A percentile compares a stretch with the other conserved stretches of the same genome.
Evolutionary conservation across 83 land plant genomes (phyloP).

Genomic region (Picea engelmannii): DNA sequence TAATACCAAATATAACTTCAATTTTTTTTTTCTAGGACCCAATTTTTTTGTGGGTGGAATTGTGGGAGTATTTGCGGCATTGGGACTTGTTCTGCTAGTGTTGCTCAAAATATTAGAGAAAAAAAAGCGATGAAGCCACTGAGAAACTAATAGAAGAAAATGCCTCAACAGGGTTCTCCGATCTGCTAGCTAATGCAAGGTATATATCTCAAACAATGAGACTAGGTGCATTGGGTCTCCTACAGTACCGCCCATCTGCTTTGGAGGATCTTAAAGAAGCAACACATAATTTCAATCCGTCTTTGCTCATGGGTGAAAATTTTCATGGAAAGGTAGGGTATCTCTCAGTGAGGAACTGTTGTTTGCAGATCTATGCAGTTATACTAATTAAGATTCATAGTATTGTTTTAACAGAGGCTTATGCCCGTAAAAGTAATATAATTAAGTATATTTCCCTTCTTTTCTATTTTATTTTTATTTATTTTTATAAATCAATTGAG

Average conservation of each 20-base stretch:
- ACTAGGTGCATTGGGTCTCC: conserved; percentile 68
- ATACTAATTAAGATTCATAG: not conserved
- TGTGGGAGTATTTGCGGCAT: no score
- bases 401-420: not conserved
- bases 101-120: no score
- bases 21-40: no score
- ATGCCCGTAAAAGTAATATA: not conserved
- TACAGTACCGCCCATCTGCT: conserved; percentile 67
- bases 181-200: conserved; percentile 28
- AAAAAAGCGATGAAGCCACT: not conserved
- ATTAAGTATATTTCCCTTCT: not conserved
- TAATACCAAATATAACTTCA: no score
- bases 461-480: no score
- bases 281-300: conserved; percentile 72
- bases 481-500: not conserved
- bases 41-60: no score
- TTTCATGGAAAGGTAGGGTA: conserved; percentile 76
- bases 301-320: conserved; percentile 83
- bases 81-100: no score
- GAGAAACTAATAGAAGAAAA: conserved; percentile 35
- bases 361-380: conserved; percentile 8
- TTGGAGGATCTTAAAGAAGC: conserved; percentile 89
- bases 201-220: conserved; percentile 86
- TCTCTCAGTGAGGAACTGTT: not conserved
- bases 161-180: conserved; percentile 46